These are phyloP conservation scores for Terana coerulea DNA, from an alignment of 768 basidiomycete genomes.

Conservation along the genomic window DNA sequence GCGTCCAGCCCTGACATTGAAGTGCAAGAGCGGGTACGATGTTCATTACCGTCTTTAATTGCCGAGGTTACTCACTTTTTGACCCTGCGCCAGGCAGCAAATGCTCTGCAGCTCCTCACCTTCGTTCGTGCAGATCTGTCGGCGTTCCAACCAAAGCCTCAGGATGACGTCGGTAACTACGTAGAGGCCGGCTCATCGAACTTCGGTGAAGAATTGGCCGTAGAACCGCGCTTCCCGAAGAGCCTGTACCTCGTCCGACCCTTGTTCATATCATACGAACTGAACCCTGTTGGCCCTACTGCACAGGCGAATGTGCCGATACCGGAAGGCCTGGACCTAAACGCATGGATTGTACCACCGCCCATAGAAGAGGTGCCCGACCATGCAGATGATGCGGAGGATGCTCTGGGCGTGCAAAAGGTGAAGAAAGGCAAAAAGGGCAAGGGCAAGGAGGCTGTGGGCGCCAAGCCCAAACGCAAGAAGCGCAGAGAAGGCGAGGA, in stretches of 20 bases:
- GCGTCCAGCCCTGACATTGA: constrained; percentile 69
- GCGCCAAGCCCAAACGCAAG: constrained; percentile 33
- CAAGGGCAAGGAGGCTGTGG: constrained; percentile 41
- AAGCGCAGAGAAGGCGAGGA: constrained; percentile 43
- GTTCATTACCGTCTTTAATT: not conserved
- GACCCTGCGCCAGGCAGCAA: constrained; percentile 60
- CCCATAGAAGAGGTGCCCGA: constrained; percentile 32
- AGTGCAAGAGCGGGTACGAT: constrained; percentile 84
- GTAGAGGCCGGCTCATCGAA: constrained; percentile 33
- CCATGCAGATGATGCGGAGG: constrained; percentile 31
- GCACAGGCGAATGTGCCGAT: constrained; percentile 81
- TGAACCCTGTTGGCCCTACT: constrained; percentile 75
- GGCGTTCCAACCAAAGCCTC: constrained; percentile 40
- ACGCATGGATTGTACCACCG: constrained; percentile 78
- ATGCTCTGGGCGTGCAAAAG: constrained; percentile 28
- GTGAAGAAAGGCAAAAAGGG: constrained; percentile 41
- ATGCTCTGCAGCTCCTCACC: constrained; percentile 67
- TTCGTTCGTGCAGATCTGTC: constrained; percentile 75
- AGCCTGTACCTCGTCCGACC: constrained; percentile 84
- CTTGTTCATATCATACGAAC: constrained; percentile 70
- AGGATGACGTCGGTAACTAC: constrained; percentile 31
- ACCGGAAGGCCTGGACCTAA: constrained; percentile 85
- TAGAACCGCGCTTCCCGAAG: constrained; percentile 73
- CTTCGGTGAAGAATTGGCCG: constrained; percentile 32
- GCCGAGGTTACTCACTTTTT: not conserved